A percentile compares a stretch with the other conserved stretches of the same genome.
Evolutionary conservation across 768 basidiomycete genomes (phyloP).

Genomic region (Amanita fuliginea): DNA sequence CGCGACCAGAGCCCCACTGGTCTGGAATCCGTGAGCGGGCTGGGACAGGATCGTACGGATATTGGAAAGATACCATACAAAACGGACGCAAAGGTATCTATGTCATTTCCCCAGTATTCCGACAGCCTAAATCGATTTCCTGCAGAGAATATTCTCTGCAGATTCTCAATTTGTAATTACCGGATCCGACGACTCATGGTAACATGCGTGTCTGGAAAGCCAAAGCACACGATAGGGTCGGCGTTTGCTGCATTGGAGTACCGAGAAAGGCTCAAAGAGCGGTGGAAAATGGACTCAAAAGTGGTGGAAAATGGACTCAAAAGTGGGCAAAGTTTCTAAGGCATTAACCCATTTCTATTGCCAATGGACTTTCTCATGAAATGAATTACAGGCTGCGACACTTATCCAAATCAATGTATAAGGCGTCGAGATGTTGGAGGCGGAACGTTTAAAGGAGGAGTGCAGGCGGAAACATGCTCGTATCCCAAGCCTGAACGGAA

Average conservation of each 20-base stretch:
- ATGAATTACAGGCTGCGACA: slow-evolving; percentile 49
- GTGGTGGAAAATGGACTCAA: no score
- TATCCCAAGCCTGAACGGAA: slow-evolving; percentile 85
- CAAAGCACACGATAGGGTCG: slow-evolving; percentile 85
- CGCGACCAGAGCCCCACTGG: no score
- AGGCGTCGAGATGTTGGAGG: slow-evolving; percentile 83
- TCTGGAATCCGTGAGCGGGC: slow-evolving; percentile 95
- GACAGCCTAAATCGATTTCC: not conserved
- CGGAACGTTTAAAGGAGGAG: slow-evolving; percentile 86
- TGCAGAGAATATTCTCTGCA: slow-evolving; percentile 70
- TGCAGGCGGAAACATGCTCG: slow-evolving; percentile 83
- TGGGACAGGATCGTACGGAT: slow-evolving; percentile 93
- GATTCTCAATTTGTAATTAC: slow-evolving; percentile 87
- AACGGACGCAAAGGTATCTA: slow-evolving; percentile 90
- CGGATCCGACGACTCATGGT: slow-evolving; percentile 90
- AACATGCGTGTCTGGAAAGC: slow-evolving; percentile 95
- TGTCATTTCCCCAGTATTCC: slow-evolving; percentile 9
- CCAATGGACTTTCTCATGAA: not conserved
- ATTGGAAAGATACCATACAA: slow-evolving; percentile 98
- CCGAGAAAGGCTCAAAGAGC: slow-evolving; percentile 73
- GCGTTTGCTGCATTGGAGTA: slow-evolving; percentile 88
- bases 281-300: slow-evolving; percentile 84
- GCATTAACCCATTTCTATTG: slow-evolving; percentile 1
- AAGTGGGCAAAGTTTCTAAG: slow-evolving; percentile 74
- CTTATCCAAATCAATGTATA: slow-evolving; percentile 85